Evolutionary conservation across 2,329 filamentous ascomycete species (phyloP).

Genomic region (Botrytis elliptica): DNA sequence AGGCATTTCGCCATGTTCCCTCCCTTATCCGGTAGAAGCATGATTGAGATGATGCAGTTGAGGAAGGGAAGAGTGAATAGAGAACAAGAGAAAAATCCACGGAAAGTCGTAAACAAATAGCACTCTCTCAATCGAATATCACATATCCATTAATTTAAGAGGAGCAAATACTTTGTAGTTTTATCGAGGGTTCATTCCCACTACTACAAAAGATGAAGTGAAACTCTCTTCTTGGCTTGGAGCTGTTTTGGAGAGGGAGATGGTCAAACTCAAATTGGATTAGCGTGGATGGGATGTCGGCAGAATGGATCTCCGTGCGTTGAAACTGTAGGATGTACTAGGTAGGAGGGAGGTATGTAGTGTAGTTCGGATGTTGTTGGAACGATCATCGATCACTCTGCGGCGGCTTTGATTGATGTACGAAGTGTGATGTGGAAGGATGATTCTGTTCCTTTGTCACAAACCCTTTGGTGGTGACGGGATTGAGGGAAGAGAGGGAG

Average conservation of each 20-base stretch:
- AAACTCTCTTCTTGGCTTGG: constrained; percentile 12
- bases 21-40: constrained; percentile 35
- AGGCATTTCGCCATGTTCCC: constrained; percentile 28
- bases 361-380: neutral
- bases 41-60: constrained; percentile 22
- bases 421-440: neutral
- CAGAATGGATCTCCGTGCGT: constrained; percentile 2
- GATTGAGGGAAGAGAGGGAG: neutral
- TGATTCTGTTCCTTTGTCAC: neutral
- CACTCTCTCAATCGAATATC: neutral
- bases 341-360: neutral
- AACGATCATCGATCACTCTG: neutral
- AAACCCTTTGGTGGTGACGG: neutral
- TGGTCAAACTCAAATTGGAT: neutral
- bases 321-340: neutral
- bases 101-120: neutral
- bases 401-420: neutral
- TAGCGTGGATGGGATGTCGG: constrained; percentile 3
- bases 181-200: constrained; percentile 5
- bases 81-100: neutral
- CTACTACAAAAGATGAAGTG: constrained; percentile 2
- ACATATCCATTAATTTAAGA: constrained; percentile 12
- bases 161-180: neutral
- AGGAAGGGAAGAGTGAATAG: constrained; percentile 8
- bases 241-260: constrained; percentile 2